Percentiles rank a stretch among this genome's conserved stretches.
phyloP scores from a whole-genome alignment of 371 early-diverging fungal species.

The Mortierella sp. region DNA sequence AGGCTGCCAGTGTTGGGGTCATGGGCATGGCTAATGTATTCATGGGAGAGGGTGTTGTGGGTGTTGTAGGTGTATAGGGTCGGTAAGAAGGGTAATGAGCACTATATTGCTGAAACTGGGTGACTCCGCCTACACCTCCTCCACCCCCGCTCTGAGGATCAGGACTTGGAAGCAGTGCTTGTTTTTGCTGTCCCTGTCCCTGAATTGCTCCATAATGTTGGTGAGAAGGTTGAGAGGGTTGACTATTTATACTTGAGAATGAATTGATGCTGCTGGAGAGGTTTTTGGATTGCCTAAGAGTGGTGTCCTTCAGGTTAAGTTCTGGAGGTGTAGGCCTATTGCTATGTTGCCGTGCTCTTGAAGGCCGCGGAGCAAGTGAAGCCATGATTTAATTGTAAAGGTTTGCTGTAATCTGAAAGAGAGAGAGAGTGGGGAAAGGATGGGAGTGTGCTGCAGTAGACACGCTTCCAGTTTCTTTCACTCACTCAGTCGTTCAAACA shows the following conservation, averaged over 20 bases:
- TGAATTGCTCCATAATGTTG: slow-evolving; percentile 18
- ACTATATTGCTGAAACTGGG: slow-evolving; percentile 30
- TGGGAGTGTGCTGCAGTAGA: not conserved
- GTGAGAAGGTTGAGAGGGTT: slow-evolving; percentile 16
- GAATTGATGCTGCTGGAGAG: slow-evolving; percentile 40
- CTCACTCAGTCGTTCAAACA: not conserved
- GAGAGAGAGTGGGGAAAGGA: not conserved
- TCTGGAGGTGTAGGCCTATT: slow-evolving; percentile 33
- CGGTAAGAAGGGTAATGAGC: slow-evolving; percentile 47
- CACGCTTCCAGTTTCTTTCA: not conserved
- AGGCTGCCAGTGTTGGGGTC: slow-evolving; percentile 32
- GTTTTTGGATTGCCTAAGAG: slow-evolving; percentile 16
- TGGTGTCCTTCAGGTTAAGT: slow-evolving; percentile 24
- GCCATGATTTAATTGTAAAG: slow-evolving; percentile 12
- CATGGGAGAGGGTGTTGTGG: slow-evolving; percentile 30
- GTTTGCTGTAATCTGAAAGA: not conserved
- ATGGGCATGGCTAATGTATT: slow-evolving; percentile 18
- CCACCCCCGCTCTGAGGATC: slow-evolving; percentile 16
- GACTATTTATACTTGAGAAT: slow-evolving; percentile 35
- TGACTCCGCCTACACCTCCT: slow-evolving; percentile 6
- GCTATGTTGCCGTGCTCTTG: slow-evolving; percentile 24
- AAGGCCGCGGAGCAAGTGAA: slow-evolving; percentile 26
- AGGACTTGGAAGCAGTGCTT: slow-evolving; percentile 14
- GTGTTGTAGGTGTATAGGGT: slow-evolving; percentile 53
- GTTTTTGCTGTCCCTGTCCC: slow-evolving; percentile 22